A percentile compares a stretch with the other conserved stretches of the same genome.
Conservation (phyloP, 2,329 filamentous ascomycete species). For the Coleophoma eucalyptorum region DNA sequence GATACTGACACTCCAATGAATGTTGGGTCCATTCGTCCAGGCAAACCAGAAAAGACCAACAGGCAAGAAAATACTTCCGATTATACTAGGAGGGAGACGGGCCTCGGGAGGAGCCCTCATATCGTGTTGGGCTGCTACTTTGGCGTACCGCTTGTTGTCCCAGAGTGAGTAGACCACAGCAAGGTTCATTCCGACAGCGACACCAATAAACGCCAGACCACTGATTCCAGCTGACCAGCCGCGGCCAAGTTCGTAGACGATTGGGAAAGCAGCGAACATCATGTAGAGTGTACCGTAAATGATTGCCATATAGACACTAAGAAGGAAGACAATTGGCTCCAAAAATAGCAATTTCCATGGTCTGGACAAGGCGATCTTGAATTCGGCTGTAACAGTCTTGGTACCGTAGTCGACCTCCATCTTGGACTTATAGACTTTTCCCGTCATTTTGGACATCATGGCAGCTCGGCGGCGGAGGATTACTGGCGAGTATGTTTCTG, state of each 20-base stretch:
- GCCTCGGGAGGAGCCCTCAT: slow-evolving; percentile 64
- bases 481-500: slow-evolving; percentile 57
- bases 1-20: slow-evolving; percentile 55
- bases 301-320: slow-evolving; percentile 64
- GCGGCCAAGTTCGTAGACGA: slow-evolving; percentile 59
- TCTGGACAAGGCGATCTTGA: slow-evolving; percentile 54
- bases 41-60: slow-evolving; percentile 66
- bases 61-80: slow-evolving; percentile 60
- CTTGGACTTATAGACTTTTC: slow-evolving; percentile 52
- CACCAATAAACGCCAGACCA: slow-evolving; percentile 64
- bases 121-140: slow-evolving; percentile 35
- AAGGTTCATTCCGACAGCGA: slow-evolving; percentile 61
- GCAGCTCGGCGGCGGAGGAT: slow-evolving; percentile 49
- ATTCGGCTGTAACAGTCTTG: slow-evolving; percentile 40
- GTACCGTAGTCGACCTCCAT: slow-evolving; percentile 41
- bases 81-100: slow-evolving; percentile 56
- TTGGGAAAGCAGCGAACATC: slow-evolving; percentile 58
- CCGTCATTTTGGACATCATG: slow-evolving; percentile 46
- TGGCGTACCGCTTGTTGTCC: slow-evolving; percentile 52
- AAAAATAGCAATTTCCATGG: slow-evolving; percentile 67
- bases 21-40: slow-evolving; percentile 54
- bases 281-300: slow-evolving; percentile 52
- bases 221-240: slow-evolving; percentile 57
- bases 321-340: slow-evolving; percentile 65
- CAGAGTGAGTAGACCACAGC: slow-evolving; percentile 52